Percentiles rank a stretch among this genome's conserved stretches.
phyloP scores from a whole-genome alignment of 23 red algal species.

The Agarophyton chilense region DNA sequence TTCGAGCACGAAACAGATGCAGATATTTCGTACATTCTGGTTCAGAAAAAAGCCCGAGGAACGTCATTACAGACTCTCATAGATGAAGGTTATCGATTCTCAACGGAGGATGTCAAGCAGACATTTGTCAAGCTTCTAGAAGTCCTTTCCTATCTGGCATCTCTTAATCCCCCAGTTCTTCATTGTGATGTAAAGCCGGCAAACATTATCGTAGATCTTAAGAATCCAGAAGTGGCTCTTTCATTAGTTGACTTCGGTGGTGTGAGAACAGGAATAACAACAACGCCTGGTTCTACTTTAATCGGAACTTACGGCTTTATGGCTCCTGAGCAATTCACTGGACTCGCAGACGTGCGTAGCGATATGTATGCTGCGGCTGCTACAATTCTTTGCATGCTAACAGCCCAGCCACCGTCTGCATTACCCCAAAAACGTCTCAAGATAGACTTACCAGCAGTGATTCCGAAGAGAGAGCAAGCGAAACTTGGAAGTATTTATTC shows the following conservation, averaged over 20 bases:
- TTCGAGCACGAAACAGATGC: conserved; percentile 38
- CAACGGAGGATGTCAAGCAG: conserved; percentile 34
- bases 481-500: conserved; percentile 60
- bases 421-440: conserved; percentile 52
- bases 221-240: not conserved
- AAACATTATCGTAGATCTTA: conserved; percentile 65
- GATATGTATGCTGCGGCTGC: conserved; percentile 73
- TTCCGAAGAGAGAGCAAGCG: conserved; percentile 21
- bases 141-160: conserved; percentile 57
- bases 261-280: conserved; percentile 28
- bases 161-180: conserved; percentile 59
- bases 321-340: conserved; percentile 67
- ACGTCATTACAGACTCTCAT: conserved; percentile 37
- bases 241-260: conserved; percentile 56
- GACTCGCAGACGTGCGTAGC: conserved; percentile 38
- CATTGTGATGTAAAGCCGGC: conserved; percentile 72
- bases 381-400: conserved; percentile 62
- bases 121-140: conserved; percentile 54
- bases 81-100: conserved; percentile 40
- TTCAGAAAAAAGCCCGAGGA: conserved; percentile 49
- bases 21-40: conserved; percentile 45
- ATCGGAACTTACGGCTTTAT: conserved; percentile 79
- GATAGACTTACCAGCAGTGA: conserved; percentile 47
- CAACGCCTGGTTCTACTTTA: conserved; percentile 33
- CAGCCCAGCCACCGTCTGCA: conserved; percentile 22